phyloP scores from a whole-genome alignment of 192 early-diverging fungal species.

The Glomus cerebriforme region DNA sequence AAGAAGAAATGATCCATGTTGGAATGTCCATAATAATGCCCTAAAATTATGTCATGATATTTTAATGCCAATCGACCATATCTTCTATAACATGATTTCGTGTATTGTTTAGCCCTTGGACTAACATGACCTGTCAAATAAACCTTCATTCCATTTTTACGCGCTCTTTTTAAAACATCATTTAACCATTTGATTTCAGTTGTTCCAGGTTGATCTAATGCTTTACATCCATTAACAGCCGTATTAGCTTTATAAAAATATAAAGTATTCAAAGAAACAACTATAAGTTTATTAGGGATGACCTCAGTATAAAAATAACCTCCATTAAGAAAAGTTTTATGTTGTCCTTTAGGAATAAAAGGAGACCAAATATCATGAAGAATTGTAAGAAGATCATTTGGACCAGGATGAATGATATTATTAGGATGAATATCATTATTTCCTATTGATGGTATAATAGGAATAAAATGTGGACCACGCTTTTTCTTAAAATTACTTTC shows the following conservation, averaged over 20 bases:
- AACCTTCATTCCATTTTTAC: slow-evolving; percentile 48
- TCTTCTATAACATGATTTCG: slow-evolving; percentile 39
- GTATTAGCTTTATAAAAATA: slow-evolving; percentile 75
- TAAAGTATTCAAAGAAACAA: slow-evolving; percentile 69
- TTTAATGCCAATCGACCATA: slow-evolving; percentile 47
- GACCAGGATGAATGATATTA: slow-evolving; percentile 58
- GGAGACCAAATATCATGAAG: slow-evolving; percentile 58
- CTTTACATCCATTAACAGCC: slow-evolving; percentile 63
- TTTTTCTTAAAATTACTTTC: slow-evolving; percentile 27
- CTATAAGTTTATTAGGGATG: slow-evolving; percentile 51
- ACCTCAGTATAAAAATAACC: slow-evolving; percentile 70
- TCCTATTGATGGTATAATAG: slow-evolving; percentile 54
- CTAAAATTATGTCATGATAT: slow-evolving; percentile 56
- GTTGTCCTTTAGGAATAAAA: slow-evolving; percentile 64
- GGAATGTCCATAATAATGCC: slow-evolving; percentile 75
- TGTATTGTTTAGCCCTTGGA: slow-evolving; percentile 53
- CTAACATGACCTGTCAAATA: slow-evolving; percentile 70
- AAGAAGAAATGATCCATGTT: slow-evolving; percentile 74
- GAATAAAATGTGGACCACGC: slow-evolving; percentile 39
- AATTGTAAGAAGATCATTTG: slow-evolving; percentile 50
- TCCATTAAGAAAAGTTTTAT: slow-evolving; percentile 60
- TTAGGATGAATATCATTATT: slow-evolving; percentile 78
- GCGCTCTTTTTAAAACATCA: slow-evolving; percentile 53
- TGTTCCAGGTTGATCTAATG: slow-evolving; percentile 58
- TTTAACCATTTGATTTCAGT: slow-evolving; percentile 72